A percentile compares a stretch with the other conserved stretches of the same genome.
Conservation (phyloP, 106 monocot species). For the Agapanthus africanus region DNA sequence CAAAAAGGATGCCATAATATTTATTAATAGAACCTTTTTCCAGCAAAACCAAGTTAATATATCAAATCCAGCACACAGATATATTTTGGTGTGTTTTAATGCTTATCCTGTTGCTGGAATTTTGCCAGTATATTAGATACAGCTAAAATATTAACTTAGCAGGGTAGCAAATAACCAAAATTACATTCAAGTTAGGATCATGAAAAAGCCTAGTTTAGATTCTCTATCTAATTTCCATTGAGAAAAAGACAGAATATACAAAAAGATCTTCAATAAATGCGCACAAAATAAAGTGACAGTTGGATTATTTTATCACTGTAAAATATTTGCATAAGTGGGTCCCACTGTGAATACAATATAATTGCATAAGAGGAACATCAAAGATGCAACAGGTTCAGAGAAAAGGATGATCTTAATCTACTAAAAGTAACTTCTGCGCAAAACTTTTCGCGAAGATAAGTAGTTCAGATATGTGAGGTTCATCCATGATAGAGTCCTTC, state of each 20-base stretch:
- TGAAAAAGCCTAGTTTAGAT: not conserved
- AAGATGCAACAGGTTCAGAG: not conserved
- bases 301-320: not conserved
- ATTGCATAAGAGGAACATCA: not conserved
- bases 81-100: not conserved
- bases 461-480: not conserved
- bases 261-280: no score
- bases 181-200: not conserved
- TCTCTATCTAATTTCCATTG: not conserved
- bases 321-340: not conserved
- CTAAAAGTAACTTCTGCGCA: not conserved
- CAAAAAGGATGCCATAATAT: not conserved
- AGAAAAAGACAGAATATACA: not conserved
- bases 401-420: not conserved
- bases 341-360: not conserved
- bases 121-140: not conserved
- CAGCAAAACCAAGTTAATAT: not conserved
- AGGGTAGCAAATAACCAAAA: not conserved
- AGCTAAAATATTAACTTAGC: not conserved
- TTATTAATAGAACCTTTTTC: not conserved
- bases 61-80: not conserved
- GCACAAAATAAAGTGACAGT: not conserved
- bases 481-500: not conserved
- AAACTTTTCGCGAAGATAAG: not conserved
- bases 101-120: no score